A percentile compares a stretch with the other conserved stretches of the same genome.
Evolutionary conservation across 108 stramenopile genomes (phyloP).

Genomic region (Aurantiochytrium sp.): DNA sequence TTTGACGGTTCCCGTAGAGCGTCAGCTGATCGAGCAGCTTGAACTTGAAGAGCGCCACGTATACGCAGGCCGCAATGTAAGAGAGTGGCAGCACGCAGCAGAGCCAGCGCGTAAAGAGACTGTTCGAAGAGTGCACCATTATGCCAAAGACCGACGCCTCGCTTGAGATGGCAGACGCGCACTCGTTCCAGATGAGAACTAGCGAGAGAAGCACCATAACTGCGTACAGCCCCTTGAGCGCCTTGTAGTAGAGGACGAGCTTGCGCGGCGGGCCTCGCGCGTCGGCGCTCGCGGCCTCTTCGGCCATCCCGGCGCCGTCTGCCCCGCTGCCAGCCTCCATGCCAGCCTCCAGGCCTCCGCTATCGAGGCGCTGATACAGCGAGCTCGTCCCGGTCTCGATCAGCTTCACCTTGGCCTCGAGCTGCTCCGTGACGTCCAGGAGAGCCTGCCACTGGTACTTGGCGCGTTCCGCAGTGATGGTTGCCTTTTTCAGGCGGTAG

Average conservation of each 20-base stretch:
- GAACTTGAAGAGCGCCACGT: background rate
- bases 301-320: background rate
- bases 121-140: background rate
- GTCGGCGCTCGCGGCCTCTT: background rate
- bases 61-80: slow-evolving; percentile 5
- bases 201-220: background rate
- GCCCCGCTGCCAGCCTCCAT: background rate
- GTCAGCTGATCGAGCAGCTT: background rate
- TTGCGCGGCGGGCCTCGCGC: background rate
- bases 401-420: background rate
- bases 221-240: background rate
- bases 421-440: background rate
- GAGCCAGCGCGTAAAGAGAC: background rate
- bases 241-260: background rate
- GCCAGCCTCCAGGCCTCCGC: background rate
- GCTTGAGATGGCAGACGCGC: slow-evolving; percentile 22
- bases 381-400: background rate
- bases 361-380: background rate
- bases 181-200: background rate
- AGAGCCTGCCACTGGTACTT: background rate
- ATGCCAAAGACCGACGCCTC: background rate
- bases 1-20: background rate
- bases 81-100: background rate
- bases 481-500: background rate
- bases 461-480: background rate